Base-by-base conservation (phyloP, 106 monocot species). In the Cymbidium sinense region DNA sequence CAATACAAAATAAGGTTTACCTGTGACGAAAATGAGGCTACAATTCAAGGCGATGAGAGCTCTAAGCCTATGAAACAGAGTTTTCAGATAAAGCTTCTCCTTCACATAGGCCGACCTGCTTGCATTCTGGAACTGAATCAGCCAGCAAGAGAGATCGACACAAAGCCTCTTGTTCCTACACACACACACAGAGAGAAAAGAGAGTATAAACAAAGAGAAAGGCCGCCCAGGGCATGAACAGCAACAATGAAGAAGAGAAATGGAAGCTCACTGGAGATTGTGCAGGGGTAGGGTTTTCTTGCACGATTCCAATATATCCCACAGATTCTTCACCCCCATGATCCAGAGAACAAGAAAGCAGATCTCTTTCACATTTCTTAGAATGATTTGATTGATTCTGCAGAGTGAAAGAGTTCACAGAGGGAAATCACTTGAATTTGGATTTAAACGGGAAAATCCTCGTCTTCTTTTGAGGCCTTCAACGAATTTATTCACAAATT, bases 241-340 rank as follows among this genome's bases (percentile, higher is more conserved):
- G 50, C 43, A 27, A 76, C 29, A 9, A 25, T 31, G 47, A 23
- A 58, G 25, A 58, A 23, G 23, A 23, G 20, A 50, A 20, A 7
- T 23, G 25, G 18, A 37, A 78, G 70, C 78, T 89, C 37, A 95
- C 95, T 96, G 93, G 58, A 96, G 95, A 73, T 96, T 87, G 31
- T 91, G 88, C 47, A 96, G 95, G 3, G 95, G 95, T 50, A 96
- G 95, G 70, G 88, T 96, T 78, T 96, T 78, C 87, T 96, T 96
- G 93, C 95, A 96, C 34, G 88, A 96, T 58, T 96, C 95, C 75
- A 96, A 84, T 54, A 96, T 93, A 75, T 96, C 95, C 95, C 95
- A 96, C 15, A 96, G 87, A 84, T 91, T 89, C 79, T 86, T 96
- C 73, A 96, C 95, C 54, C 95, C 95, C 95, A 96, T 96, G 17